Evolutionary conservation across 768 basidiomycete genomes (phyloP).

Genomic region (Suillus spraguei): DNA sequence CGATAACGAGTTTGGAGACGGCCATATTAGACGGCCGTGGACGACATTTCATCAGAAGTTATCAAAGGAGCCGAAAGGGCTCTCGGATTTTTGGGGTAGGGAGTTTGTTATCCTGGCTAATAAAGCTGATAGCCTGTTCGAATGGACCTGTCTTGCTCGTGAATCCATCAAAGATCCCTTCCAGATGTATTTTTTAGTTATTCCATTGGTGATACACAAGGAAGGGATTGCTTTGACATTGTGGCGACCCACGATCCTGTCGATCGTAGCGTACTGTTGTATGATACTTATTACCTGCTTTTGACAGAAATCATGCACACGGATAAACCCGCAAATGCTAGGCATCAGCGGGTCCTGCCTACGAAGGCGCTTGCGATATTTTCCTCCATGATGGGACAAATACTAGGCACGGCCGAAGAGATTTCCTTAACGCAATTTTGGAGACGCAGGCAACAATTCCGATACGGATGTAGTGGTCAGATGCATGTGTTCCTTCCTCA

Average conservation of each 20-base stretch:
- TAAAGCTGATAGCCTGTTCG: slow-evolving; percentile 4
- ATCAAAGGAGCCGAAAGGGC: neutral
- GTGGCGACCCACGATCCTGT: neutral
- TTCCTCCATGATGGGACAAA: neutral
- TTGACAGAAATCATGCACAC: neutral
- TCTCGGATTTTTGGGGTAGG: neutral
- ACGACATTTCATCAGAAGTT: neutral
- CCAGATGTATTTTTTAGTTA: neutral
- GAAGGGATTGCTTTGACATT: neutral
- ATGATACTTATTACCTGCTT: neutral
- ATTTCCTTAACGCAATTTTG: neutral
- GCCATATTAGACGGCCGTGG: neutral
- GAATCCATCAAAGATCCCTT: slow-evolving; percentile 1
- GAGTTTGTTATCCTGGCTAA: neutral
- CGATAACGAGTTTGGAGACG: neutral
- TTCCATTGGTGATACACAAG: too few species aligned
- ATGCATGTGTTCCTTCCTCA: slow-evolving; percentile 7
- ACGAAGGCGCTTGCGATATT: slow-evolving; percentile 10
- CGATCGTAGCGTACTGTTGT: neutral
- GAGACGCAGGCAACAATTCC: neutral
- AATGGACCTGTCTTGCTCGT: neutral
- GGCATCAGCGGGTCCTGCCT: neutral
- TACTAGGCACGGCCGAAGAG: slow-evolving; percentile 2
- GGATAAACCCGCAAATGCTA: neutral
- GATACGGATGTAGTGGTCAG: slow-evolving; percentile 6